These are phyloP conservation scores for Veloporphyrellus conicus DNA, from an alignment of 1,284 basidiomycete genomes.

Conservation along the genomic window DNA sequence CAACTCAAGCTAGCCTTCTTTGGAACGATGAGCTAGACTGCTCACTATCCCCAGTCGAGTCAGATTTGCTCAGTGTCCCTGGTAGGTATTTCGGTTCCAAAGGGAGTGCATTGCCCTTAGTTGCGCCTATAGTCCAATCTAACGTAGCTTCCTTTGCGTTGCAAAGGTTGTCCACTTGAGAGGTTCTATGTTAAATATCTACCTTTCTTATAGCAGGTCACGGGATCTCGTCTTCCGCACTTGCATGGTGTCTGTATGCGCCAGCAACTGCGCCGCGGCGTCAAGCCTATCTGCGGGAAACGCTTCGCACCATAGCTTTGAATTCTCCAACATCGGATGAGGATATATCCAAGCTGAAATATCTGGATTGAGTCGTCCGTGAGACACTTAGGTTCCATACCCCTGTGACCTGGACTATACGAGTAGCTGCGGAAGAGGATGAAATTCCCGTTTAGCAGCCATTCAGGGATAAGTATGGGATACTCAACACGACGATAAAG, in stretches of 20 bases:
- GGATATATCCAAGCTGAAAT: slow-evolving; percentile 28
- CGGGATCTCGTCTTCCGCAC: slow-evolving; percentile 58
- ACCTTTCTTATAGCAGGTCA: slow-evolving; percentile 72
- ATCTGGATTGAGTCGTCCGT: slow-evolving; percentile 49
- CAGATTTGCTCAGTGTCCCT: slow-evolving; percentile 19
- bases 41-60: slow-evolving; percentile 9
- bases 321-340: slow-evolving; percentile 24
- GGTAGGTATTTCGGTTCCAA: slow-evolving; percentile 15
- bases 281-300: slow-evolving; percentile 57
- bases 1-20: slow-evolving; percentile 21
- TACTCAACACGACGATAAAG: slow-evolving; percentile 33
- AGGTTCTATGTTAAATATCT: slow-evolving; percentile 72
- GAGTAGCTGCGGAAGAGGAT: slow-evolving; percentile 52
- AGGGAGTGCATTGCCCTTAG: slow-evolving; percentile 1
- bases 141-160: slow-evolving; percentile 48
- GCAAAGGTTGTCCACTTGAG: slow-evolving; percentile 59
- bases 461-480: slow-evolving; percentile 33
- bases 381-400: slow-evolving; percentile 64
- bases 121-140: slow-evolving; percentile 48
- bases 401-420: slow-evolving; percentile 64
- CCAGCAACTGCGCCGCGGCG: slow-evolving; percentile 51
- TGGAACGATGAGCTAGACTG: slow-evolving; percentile 9
- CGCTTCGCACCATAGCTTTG: slow-evolving; percentile 34
- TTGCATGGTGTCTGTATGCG: slow-evolving; percentile 71
- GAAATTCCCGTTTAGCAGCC: slow-evolving; percentile 53